phyloP scores from a whole-genome alignment of 2,329 filamentous ascomycete genomes.

The Exophiala bonariae region DNA sequence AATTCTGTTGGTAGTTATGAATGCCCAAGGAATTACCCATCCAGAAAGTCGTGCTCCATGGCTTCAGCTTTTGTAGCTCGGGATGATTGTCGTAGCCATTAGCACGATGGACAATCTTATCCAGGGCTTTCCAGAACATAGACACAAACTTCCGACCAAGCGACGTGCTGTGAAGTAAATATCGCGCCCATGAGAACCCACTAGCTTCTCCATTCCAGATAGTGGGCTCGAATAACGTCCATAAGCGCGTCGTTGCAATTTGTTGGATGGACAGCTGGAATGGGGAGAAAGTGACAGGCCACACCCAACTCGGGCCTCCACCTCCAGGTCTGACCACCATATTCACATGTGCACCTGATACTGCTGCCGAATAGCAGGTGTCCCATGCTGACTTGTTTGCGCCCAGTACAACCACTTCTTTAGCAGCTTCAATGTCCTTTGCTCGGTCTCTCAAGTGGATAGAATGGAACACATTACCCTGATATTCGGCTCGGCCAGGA shows the following conservation, averaged over 20 bases:
- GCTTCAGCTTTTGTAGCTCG: slow-evolving; percentile 46
- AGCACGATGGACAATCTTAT: slow-evolving; percentile 19
- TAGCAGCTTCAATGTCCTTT: slow-evolving; percentile 42
- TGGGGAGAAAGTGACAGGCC: slow-evolving; percentile 35
- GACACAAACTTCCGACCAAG: slow-evolving; percentile 49
- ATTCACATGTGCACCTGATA: slow-evolving; percentile 50
- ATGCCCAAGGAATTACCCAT: slow-evolving; percentile 59
- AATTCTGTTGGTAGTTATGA: slow-evolving; percentile 59
- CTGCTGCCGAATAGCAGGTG: slow-evolving; percentile 61
- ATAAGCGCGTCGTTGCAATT: slow-evolving; percentile 63
- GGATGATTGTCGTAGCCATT: slow-evolving; percentile 48
- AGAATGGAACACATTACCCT: slow-evolving; percentile 49
- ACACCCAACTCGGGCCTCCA: slow-evolving; percentile 39
- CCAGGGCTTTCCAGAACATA: slow-evolving; percentile 50
- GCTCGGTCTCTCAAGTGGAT: slow-evolving; percentile 46
- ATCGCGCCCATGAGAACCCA: slow-evolving; percentile 39
- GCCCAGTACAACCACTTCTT: slow-evolving; percentile 56
- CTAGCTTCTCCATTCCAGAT: slow-evolving; percentile 59
- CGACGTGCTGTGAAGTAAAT: slow-evolving; percentile 52
- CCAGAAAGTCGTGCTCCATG: slow-evolving; percentile 51
- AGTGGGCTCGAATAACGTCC: slow-evolving; percentile 74
- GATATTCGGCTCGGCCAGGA: slow-evolving; percentile 47
- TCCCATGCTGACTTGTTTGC: slow-evolving; percentile 66
- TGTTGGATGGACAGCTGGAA: slow-evolving; percentile 67
- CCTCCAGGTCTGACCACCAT: slow-evolving; percentile 40